Evolutionary conservation across 140 eudicot species (phyloP), one percentile per base, ranked within the genome.

Genomic region (Bidens hawaiensis): DNA sequence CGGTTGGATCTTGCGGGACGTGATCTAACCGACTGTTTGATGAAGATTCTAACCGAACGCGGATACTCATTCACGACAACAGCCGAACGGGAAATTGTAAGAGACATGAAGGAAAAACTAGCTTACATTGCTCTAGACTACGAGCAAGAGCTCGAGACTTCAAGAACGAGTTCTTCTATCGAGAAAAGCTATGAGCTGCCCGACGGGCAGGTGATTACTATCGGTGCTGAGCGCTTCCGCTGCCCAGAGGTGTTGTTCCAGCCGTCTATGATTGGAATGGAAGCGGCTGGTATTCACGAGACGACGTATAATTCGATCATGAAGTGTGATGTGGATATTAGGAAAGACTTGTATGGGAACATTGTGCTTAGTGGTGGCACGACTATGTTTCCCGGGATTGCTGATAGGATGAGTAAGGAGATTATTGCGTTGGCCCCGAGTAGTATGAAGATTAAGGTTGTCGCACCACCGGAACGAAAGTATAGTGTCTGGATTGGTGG

Each of bases 401-500:
- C 82, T 42, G 93, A 84, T 60, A 75, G 91, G 62, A 84, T 84
- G 87, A 84, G 91, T 65, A 84, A 84, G 57, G 91, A 84, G 23
- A 84, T 84, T 23, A 81, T 84, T 3, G 93, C 93, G 1, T 64
- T 84, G 40, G 93, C 91, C 6, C 91, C 90, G 0, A 83, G 86
- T 57, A 80, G 86, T 82, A 83, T 83, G 90, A 83, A 83, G 75
- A 83, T 83, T 54, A 83, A 84, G 72, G 91, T 84, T 7, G 91
- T 84, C n/a, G 91, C 91, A 28, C 91, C 91, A n/a, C 91, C 91
- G 0, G 91, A 84, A 48, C 75, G 91, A 61, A 84, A 84, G 68
- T 84, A 84, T 69, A 84, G 91, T 77, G 91, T 80, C 71, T 84
- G 91, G 91, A 84, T 84, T 22, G 91, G 91, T 10, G 91, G 91